Evolutionary conservation across 148 eudicot genomes (phyloP).

Genomic region (Oxyria digyna): DNA sequence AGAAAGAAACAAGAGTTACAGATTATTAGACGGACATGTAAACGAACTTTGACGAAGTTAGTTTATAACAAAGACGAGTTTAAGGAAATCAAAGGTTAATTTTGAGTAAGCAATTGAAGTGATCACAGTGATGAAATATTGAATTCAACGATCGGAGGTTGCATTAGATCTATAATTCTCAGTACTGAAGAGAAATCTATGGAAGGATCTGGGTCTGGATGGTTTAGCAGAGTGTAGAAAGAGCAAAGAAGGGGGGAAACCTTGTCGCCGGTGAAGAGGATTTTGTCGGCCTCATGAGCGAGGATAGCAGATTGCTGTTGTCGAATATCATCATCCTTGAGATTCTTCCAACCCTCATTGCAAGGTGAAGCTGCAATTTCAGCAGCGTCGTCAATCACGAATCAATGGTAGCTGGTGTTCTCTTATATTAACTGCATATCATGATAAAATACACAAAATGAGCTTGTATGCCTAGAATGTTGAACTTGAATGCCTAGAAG

Average conservation of each 20-base stretch:
- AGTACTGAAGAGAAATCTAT: not conserved
- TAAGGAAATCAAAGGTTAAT: not conserved
- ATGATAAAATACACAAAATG: too few relatives aligned
- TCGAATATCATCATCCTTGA: slow-evolving; percentile 67
- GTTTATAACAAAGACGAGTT: not conserved
- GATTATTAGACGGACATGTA: not conserved
- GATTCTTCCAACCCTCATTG: slow-evolving; percentile 42
- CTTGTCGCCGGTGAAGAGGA: slow-evolving; percentile 73
- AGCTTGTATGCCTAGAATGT: too few relatives aligned
- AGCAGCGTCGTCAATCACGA: not conserved
- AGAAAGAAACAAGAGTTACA: not conserved
- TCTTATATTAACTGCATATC: too few relatives aligned
- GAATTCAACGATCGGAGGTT: not conserved
- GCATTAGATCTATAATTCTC: not conserved
- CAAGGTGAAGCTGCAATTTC: not conserved
- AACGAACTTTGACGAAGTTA: not conserved
- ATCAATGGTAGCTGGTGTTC: too few relatives aligned
- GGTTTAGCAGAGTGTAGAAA: not conserved
- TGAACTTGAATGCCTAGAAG: too few relatives aligned
- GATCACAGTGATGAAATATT: slow-evolving; percentile 2
- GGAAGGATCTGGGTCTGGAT: not conserved
- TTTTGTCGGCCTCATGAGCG: slow-evolving; percentile 54
- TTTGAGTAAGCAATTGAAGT: not conserved
- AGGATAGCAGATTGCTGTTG: slow-evolving; percentile 72
- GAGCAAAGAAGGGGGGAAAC: slow-evolving; percentile 11